phyloP scores from a whole-genome alignment of 1,139 yeast genomes.

The Debaryomycetaceae sp. region DNA sequence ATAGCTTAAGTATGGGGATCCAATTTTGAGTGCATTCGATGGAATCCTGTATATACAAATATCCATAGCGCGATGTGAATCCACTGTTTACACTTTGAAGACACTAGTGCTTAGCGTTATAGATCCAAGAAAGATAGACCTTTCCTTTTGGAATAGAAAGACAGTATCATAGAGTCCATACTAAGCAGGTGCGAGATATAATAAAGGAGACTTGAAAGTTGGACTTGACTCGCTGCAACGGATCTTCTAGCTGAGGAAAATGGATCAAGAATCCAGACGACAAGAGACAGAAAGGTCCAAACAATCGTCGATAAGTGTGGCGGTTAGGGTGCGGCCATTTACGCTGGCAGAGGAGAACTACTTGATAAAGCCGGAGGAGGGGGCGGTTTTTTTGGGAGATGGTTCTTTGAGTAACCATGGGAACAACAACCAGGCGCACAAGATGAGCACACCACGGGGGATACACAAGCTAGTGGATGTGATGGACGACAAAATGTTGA shows the following conservation, averaged over 20 bases:
- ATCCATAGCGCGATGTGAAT: conserved; percentile 1
- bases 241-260: neutral
- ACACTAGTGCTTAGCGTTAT: neutral
- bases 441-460: conserved; percentile 39
- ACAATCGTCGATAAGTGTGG: conserved; percentile 72
- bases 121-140: neutral
- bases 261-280: neutral
- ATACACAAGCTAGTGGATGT: conserved; percentile 74
- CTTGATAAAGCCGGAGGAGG: conserved; percentile 34
- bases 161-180: too few species aligned
- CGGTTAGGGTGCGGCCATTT: conserved; percentile 85
- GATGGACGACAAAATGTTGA: conserved; percentile 83
- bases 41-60: neutral
- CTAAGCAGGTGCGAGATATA: too few species aligned
- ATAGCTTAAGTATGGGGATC: too few species aligned
- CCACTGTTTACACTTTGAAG: neutral
- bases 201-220: too few species aligned
- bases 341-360: conserved; percentile 53
- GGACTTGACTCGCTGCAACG: too few species aligned
- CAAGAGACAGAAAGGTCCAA: conserved; percentile 12
- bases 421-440: conserved; percentile 9
- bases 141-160: too few species aligned
- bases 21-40: neutral
- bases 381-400: conserved; percentile 51
- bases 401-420: conserved; percentile 41